Conservation (phyloP, 371 early-diverging fungal species). For the Lichtheimia corymbifera region DNA sequence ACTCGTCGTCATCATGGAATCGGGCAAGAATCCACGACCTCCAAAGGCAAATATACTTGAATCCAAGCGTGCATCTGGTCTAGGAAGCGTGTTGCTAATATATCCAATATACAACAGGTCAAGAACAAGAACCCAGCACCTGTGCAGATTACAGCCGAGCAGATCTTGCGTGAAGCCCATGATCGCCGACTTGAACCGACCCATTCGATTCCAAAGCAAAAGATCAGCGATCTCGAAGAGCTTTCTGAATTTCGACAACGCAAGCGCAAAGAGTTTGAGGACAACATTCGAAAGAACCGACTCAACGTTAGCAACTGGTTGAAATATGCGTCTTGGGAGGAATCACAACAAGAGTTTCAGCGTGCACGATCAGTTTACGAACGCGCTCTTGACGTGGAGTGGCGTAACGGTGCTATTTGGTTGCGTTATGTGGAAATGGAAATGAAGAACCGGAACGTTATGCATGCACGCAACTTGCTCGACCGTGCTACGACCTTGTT, state of each 20-base stretch:
- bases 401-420: conserved; percentile 85
- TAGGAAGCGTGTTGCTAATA: not conserved
- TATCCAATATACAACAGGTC: conserved; percentile 56
- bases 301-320: conserved; percentile 89
- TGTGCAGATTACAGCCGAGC: conserved; percentile 99
- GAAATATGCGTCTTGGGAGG: conserved; percentile 96
- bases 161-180: conserved; percentile 93
- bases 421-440: conserved; percentile 96
- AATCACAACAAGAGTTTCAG: conserved; percentile 81
- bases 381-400: conserved; percentile 90
- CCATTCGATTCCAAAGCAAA: conserved; percentile 81
- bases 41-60: conserved; percentile 43
- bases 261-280: conserved; percentile 95
- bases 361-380: conserved; percentile 92
- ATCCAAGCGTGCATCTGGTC: not conserved
- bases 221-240: conserved; percentile 92
- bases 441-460: conserved; percentile 91
- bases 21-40: conserved; percentile 53
- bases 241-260: conserved; percentile 85
- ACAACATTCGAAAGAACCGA: conserved; percentile 84
- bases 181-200: conserved; percentile 81
- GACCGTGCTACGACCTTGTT: conserved; percentile 90
- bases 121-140: conserved; percentile 97
- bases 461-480: conserved; percentile 90
- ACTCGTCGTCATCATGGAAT: conserved; percentile 31